phyloP scores from a whole-genome alignment of 2,329 filamentous ascomycete genomes.

The Paradendryphiella salina region DNA sequence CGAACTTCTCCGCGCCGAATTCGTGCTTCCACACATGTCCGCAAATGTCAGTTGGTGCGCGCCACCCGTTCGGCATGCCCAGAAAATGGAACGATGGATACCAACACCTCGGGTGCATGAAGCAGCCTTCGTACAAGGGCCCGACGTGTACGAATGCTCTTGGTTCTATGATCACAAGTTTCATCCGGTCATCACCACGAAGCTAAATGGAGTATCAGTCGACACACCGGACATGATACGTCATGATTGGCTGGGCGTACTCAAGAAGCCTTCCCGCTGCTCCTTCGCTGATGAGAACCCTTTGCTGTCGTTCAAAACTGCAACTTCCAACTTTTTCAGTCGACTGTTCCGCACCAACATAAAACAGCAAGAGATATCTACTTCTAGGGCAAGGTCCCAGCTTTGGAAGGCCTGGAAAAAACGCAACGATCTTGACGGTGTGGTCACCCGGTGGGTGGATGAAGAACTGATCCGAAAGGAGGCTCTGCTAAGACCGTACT shows the following conservation, averaged over 20 bases:
- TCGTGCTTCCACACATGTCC: slow-evolving; percentile 57
- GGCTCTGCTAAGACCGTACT: slow-evolving; percentile 43
- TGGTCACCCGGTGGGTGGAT: slow-evolving; percentile 48
- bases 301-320: slow-evolving; percentile 52
- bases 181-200: slow-evolving; percentile 46
- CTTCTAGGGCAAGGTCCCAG: slow-evolving; percentile 45
- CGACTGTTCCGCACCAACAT: slow-evolving; percentile 46
- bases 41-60: slow-evolving; percentile 60
- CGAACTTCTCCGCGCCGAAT: slow-evolving; percentile 60
- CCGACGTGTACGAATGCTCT: slow-evolving; percentile 57
- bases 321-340: slow-evolving; percentile 39
- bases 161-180: slow-evolving; percentile 50
- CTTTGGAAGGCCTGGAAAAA: slow-evolving; percentile 50
- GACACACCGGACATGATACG: slow-evolving; percentile 61
- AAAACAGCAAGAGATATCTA: slow-evolving; percentile 46
- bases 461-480: slow-evolving; percentile 46
- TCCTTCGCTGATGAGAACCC: slow-evolving; percentile 56
- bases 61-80: slow-evolving; percentile 54
- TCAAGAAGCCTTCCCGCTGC: slow-evolving; percentile 46
- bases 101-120: slow-evolving; percentile 59
- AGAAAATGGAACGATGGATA: slow-evolving; percentile 59
- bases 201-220: slow-evolving; percentile 55
- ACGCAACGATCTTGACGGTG: slow-evolving; percentile 44
- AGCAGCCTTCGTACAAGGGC: slow-evolving; percentile 58
- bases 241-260: slow-evolving; percentile 49